Percentiles rank a stretch among this genome's conserved stretches.
phyloP scores from a whole-genome alignment of 495 filamentous ascomycete species.

The Penicillium argentinense region DNA sequence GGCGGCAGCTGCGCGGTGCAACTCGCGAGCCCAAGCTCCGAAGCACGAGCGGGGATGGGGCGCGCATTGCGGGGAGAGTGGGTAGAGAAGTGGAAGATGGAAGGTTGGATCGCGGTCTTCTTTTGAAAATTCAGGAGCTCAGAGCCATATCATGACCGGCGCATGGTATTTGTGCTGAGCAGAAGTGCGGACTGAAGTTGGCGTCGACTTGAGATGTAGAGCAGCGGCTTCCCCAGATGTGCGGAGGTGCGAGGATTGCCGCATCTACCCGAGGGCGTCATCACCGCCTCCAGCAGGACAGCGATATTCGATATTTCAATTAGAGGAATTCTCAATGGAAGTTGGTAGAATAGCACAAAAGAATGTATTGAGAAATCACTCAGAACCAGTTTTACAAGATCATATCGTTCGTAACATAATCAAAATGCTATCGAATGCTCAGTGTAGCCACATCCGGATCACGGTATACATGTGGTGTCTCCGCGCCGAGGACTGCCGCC shows the following conservation, averaged over 20 bases:
- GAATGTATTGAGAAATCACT: too few species aligned
- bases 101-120: not conserved
- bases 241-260: slow-evolving; percentile 45
- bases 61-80: slow-evolving; percentile 37
- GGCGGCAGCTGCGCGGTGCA: slow-evolving; percentile 11
- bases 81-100: slow-evolving; percentile 1
- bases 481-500: slow-evolving; percentile 29
- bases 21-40: slow-evolving; percentile 32
- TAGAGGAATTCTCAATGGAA: too few species aligned
- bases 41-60: slow-evolving; percentile 36
- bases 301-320: not conserved
- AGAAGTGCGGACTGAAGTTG: too few species aligned
- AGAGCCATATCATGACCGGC: not conserved
- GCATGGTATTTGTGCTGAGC: not conserved
- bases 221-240: slow-evolving; percentile 27
- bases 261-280: slow-evolving; percentile 36
- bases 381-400: too few species aligned
- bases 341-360: too few species aligned
- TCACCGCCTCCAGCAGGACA: slow-evolving; percentile 3
- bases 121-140: not conserved
- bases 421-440: too few species aligned
- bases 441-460: too few species aligned
- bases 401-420: too few species aligned
- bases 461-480: slow-evolving; percentile 5
- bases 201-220: not conserved